phyloP scores from a whole-genome alignment of 441 rosid species.

The Viola pubescens region DNA sequence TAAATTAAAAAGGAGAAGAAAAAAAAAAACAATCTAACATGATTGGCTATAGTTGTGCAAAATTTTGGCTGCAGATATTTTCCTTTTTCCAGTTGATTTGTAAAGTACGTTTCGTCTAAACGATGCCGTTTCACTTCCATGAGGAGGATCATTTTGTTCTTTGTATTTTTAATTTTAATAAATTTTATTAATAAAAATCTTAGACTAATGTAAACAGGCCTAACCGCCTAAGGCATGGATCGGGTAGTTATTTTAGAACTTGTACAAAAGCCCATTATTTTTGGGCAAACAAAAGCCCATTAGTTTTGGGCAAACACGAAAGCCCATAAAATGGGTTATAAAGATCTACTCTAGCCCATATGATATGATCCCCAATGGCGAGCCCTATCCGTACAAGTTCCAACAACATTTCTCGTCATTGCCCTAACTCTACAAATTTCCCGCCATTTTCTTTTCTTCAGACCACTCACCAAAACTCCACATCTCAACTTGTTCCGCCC shows the following conservation, averaged over 20 bases:
- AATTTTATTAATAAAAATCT: too few relatives aligned
- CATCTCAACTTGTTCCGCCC: not conserved
- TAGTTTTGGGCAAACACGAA: not conserved
- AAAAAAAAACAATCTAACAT: not conserved
- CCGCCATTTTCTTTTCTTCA: slow-evolving; percentile 19
- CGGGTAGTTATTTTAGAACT: too few relatives aligned
- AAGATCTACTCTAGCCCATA: not conserved
- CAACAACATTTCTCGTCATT: not conserved
- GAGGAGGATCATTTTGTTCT: too few relatives aligned
- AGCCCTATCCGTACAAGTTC: not conserved
- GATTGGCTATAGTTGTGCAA: not conserved
- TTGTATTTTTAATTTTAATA: too few relatives aligned
- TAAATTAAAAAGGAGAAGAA: not conserved
- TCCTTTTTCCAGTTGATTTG: not conserved
- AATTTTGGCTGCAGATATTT: slow-evolving; percentile 3
- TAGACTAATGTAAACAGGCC: too few relatives aligned
- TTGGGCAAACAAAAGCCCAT: not conserved
- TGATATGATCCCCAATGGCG: not conserved
- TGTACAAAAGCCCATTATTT: not conserved
- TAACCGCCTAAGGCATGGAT: too few relatives aligned
- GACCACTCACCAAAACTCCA: not conserved
- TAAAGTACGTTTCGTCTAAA: too few relatives aligned
- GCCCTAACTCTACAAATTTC: slow-evolving; percentile 3
- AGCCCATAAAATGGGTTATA: not conserved
- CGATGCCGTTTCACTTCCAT: too few relatives aligned